Conservation (phyloP, 1,139 yeast genomes). For the Blastobotrys petasosporus region DNA sequence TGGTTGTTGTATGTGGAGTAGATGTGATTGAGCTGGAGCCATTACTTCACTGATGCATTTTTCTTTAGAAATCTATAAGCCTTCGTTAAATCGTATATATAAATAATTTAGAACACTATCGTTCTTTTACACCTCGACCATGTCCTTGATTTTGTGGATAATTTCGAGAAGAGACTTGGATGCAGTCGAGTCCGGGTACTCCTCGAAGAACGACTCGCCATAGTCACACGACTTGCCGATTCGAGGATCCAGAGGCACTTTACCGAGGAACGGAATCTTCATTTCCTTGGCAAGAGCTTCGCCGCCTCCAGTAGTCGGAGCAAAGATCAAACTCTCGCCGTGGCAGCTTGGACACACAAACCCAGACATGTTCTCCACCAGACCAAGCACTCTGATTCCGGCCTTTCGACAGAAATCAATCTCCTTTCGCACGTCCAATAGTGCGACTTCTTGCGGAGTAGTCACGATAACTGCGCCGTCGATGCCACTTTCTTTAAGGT, state of each 20-base stretch:
- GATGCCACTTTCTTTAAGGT: conserved; percentile 81
- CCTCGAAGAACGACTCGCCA: conserved; percentile 77
- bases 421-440: conserved; percentile 91
- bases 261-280: conserved; percentile 72
- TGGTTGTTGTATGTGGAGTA: no score
- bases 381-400: conserved; percentile 72
- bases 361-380: conserved; percentile 97
- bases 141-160: conserved; percentile 36
- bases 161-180: conserved; percentile 80
- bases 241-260: conserved; percentile 93
- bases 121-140: conserved; percentile 7
- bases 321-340: conserved; percentile 84
- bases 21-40: no score
- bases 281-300: conserved; percentile 72
- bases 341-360: conserved; percentile 95
- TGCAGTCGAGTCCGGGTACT: conserved; percentile 89
- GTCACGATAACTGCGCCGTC: conserved; percentile 96
- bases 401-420: conserved; percentile 93
- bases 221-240: conserved; percentile 83
- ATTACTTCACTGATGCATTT: no score
- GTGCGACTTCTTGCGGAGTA: conserved; percentile 96
- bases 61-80: no score
- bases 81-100: background rate
- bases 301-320: conserved; percentile 97
- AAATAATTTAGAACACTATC: background rate